phyloP scores from a whole-genome alignment of 352 stramenopile species.

The Globisporangium cederbergense region DNA sequence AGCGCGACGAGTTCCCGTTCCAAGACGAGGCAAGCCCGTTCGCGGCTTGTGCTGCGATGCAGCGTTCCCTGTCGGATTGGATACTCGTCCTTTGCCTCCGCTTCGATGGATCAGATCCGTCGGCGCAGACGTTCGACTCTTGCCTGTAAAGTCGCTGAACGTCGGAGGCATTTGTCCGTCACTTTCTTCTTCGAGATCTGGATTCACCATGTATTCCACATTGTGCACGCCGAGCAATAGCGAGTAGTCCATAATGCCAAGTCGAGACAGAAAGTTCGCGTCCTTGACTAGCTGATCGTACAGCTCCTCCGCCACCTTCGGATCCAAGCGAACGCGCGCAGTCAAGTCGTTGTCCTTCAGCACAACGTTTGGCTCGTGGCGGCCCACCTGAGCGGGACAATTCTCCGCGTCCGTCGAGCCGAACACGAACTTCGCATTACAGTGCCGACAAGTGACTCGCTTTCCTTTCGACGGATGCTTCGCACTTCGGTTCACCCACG shows the following conservation, averaged over 20 bases:
- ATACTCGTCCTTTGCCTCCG: slow-evolving; percentile 17
- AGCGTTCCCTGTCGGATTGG: slow-evolving; percentile 19
- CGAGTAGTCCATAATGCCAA: slow-evolving; percentile 92
- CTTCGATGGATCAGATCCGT: slow-evolving; percentile 35
- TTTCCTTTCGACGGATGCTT: slow-evolving; percentile 87
- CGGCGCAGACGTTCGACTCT: slow-evolving; percentile 16
- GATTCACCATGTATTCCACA: slow-evolving; percentile 85
- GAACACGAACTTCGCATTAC: slow-evolving; percentile 87
- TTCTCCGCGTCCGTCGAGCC: slow-evolving; percentile 77
- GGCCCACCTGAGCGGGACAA: slow-evolving; percentile 69
- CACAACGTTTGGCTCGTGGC: slow-evolving; percentile 83
- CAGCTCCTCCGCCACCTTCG: slow-evolving; percentile 71
- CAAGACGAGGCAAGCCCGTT: slow-evolving; percentile 44
- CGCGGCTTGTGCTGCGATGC: slow-evolving; percentile 30
- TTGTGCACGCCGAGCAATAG: slow-evolving; percentile 88
- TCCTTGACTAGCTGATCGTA: slow-evolving; percentile 86
- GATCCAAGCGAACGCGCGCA: slow-evolving; percentile 72
- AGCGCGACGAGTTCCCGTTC: slow-evolving; percentile 66
- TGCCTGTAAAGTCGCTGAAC: slow-evolving; percentile 3
- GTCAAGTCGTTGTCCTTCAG: slow-evolving; percentile 89
- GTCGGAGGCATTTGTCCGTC: background rate
- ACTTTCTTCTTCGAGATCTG: slow-evolving; percentile 56
- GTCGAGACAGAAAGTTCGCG: slow-evolving; percentile 75
- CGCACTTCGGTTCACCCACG: slow-evolving; percentile 84
- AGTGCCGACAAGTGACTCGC: slow-evolving; percentile 81